Evolutionary conservation across 495 filamentous ascomycete species (phyloP).

Genomic region (Symbiotaphrina buchneri): DNA sequence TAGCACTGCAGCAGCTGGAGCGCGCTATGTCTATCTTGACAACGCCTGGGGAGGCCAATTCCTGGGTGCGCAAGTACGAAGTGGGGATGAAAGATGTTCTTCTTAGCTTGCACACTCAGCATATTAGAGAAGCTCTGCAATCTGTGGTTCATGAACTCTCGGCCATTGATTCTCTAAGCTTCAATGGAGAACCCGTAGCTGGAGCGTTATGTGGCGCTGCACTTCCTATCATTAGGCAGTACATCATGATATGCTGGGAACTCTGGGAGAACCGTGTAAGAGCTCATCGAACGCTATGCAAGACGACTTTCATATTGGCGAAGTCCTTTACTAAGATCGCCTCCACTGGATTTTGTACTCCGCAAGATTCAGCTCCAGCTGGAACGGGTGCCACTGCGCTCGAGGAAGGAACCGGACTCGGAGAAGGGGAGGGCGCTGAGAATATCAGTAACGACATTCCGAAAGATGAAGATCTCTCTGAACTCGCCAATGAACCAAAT

Average conservation of each 20-base stretch:
- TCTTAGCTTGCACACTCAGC: too few species aligned
- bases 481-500: constrained; percentile 57
- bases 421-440: constrained; percentile 81
- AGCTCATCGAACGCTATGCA: constrained; percentile 45
- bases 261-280: constrained; percentile 25
- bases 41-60: too few species aligned
- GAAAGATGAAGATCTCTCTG: constrained; percentile 79
- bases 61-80: too few species aligned
- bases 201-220: constrained; percentile 42
- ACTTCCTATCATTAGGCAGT: constrained; percentile 55
- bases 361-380: constrained; percentile 47
- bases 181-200: constrained; percentile 18
- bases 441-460: constrained; percentile 95
- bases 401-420: constrained; percentile 88
- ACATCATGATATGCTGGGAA: constrained; percentile 31
- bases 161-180: too few species aligned
- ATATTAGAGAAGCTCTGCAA: too few species aligned
- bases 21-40: too few species aligned
- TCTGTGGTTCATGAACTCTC: too few species aligned
- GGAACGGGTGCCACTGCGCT: constrained; percentile 44
- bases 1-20: too few species aligned
- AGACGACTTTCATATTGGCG: constrained; percentile 47
- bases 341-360: constrained; percentile 75
- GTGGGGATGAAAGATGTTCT: too few species aligned
- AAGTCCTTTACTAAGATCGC: constrained; percentile 55